These are phyloP conservation scores for Sporisorium reilianum DNA, from an alignment of 1,284 basidiomycete species.

Conservation along the genomic window DNA sequence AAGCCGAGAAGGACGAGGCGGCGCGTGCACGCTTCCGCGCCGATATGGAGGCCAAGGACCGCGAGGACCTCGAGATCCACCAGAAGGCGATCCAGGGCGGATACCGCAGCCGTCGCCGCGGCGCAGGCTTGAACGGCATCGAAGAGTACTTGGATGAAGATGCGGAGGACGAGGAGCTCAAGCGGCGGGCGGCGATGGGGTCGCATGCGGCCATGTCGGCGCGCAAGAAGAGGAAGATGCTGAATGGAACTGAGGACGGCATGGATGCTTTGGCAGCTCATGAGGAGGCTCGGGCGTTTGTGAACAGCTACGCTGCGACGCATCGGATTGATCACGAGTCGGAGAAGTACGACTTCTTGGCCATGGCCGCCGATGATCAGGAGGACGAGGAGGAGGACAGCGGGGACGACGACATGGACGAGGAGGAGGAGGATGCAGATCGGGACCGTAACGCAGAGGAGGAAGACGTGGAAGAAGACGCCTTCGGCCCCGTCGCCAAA, in stretches of 20 bases:
- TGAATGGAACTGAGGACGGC: constrained; percentile 57
- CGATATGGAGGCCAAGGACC: constrained; percentile 58
- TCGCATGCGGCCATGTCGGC: constrained; percentile 20
- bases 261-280: constrained; percentile 54
- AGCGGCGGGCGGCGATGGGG: constrained; percentile 35
- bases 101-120: constrained; percentile 48
- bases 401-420: constrained; percentile 9
- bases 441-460: constrained; percentile 4
- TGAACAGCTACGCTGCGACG: constrained; percentile 53
- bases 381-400: constrained; percentile 19
- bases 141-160: constrained; percentile 65
- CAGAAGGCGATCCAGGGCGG: constrained; percentile 57
- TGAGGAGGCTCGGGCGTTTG: constrained; percentile 61
- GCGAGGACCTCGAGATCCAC: constrained; percentile 56
- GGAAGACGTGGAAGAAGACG: constrained; percentile 28
- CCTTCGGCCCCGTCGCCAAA: constrained; percentile 22
- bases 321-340: constrained; percentile 45
- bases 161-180: constrained; percentile 61
- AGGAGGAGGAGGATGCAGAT: constrained; percentile 9
- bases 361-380: constrained; percentile 22
- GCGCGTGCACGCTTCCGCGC: constrained; percentile 53
- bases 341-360: constrained; percentile 57
- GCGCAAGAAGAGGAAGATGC: constrained; percentile 52
- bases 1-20: constrained; percentile 60
- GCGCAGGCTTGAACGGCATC: constrained; percentile 39